Conservation (phyloP, 345 rosid genomes). For the Bruguiera gymnorhiza region DNA sequence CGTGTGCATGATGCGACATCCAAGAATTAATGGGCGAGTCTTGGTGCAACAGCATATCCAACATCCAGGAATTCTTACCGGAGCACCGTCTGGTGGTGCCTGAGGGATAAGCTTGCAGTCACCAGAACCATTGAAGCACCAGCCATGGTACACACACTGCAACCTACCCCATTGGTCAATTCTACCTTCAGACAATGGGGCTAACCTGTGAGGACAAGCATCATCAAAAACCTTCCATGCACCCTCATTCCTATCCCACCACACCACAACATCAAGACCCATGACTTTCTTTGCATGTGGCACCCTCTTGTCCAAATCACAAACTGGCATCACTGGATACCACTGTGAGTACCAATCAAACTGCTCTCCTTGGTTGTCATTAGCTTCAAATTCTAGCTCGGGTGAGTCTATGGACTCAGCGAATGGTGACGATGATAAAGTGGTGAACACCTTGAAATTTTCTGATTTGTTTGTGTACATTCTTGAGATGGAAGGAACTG, state of each 20-base stretch:
- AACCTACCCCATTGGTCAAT: constrained; percentile 64
- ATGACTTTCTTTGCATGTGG: constrained; percentile 47
- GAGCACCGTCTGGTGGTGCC: constrained; percentile 59
- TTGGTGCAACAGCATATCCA: neutral
- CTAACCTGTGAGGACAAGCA: constrained; percentile 43
- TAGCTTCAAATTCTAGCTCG: constrained; percentile 17
- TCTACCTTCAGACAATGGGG: constrained; percentile 69
- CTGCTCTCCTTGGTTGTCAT: constrained; percentile 19
- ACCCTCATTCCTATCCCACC: constrained; percentile 1
- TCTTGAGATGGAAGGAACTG: neutral
- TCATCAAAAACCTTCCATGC: constrained; percentile 43
- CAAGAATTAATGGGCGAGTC: no score
- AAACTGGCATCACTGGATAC: constrained; percentile 61
- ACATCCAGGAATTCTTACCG: constrained; percentile 31
- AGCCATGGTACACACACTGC: constrained; percentile 75
- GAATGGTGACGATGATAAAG: constrained; percentile 32
- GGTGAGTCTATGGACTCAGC: constrained; percentile 15
- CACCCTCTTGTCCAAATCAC: constrained; percentile 61
- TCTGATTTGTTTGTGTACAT: neutral
- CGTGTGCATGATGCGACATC: no score
- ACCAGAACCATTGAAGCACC: constrained; percentile 73
- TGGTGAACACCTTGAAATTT: neutral
- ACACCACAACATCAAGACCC: no score
- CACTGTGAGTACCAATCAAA: constrained; percentile 62
- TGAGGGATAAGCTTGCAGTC: constrained; percentile 73